Conservation (phyloP, 495 filamentous ascomycete genomes). For the Lasiosphaeriaceae sp. region DNA sequence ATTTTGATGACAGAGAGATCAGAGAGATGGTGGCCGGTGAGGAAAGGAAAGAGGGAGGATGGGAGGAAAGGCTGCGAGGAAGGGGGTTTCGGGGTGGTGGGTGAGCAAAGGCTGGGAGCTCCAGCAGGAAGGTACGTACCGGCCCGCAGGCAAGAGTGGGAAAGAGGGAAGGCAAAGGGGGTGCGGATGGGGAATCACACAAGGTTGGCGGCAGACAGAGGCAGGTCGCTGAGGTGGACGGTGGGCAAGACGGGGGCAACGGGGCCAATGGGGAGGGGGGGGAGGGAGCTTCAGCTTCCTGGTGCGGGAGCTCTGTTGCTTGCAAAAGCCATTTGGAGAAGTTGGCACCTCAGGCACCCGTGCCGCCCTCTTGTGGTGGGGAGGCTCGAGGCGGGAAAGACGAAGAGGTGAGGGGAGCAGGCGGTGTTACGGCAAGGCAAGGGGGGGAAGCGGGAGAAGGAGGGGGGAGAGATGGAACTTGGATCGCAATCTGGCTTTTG, state of each 20-base stretch:
- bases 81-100: slow-evolving; percentile 34
- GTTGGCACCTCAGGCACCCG: slow-evolving; percentile 17
- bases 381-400: not conserved
- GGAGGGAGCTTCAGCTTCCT: slow-evolving; percentile 23
- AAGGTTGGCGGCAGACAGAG: slow-evolving; percentile 19
- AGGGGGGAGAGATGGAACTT: not conserved
- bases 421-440: no score
- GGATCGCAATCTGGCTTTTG: not conserved
- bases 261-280: slow-evolving; percentile 25
- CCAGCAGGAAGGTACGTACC: slow-evolving; percentile 28
- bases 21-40: slow-evolving; percentile 19
- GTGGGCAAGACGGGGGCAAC: slow-evolving; percentile 6
- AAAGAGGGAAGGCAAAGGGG: slow-evolving; percentile 24
- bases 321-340: slow-evolving; percentile 12
- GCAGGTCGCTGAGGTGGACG: not conserved
- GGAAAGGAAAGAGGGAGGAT: slow-evolving; percentile 20
- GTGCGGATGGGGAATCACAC: slow-evolving; percentile 19
- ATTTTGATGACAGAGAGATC: slow-evolving; percentile 18
- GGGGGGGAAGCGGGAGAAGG: not conserved
- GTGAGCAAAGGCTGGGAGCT: slow-evolving; percentile 32
- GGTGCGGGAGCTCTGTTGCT: not conserved
- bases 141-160: slow-evolving; percentile 1
- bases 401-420: not conserved
- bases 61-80: slow-evolving; percentile 28
- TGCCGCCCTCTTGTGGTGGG: not conserved